These are phyloP conservation scores for Starmera quercuum DNA, from an alignment of 805 yeast genomes.

Conservation along the genomic window DNA sequence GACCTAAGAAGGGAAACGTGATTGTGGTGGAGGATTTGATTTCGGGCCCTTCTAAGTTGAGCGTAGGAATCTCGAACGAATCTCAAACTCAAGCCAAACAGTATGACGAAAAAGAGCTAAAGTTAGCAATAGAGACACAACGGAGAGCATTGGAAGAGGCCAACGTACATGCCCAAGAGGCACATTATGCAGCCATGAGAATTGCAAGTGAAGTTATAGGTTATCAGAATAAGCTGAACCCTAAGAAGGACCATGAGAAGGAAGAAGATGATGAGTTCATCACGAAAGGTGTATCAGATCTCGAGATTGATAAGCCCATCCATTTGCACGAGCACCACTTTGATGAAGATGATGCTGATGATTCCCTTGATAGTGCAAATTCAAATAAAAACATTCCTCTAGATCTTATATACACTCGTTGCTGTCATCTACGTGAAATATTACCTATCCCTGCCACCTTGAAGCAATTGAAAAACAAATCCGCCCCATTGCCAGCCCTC, in stretches of 20 bases:
- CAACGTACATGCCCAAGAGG: slow-evolving; percentile 67
- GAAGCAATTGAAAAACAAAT: slow-evolving; percentile 70
- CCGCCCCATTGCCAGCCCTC: slow-evolving; percentile 64
- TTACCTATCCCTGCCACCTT: slow-evolving; percentile 86
- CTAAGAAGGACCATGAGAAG: slow-evolving; percentile 12
- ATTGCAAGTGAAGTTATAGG: slow-evolving; percentile 58
- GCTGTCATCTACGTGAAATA: slow-evolving; percentile 89
- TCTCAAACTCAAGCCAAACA: slow-evolving; percentile 18
- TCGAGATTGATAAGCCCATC: slow-evolving; percentile 68
- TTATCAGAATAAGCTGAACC: slow-evolving; percentile 24
- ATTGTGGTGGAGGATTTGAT: slow-evolving; percentile 59
- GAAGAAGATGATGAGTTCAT: slow-evolving; percentile 15
- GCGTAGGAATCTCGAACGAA: slow-evolving; percentile 58
- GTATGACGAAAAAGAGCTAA: slow-evolving; percentile 34
- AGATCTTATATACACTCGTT: slow-evolving; percentile 79
- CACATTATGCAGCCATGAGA: slow-evolving; percentile 62
- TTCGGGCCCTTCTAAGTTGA: slow-evolving; percentile 55
- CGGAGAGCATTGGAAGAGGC: slow-evolving; percentile 49
- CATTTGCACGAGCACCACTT: slow-evolving; percentile 54
- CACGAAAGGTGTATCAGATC: slow-evolving; percentile 14
- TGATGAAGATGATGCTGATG: slow-evolving; percentile 21
- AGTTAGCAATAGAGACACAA: slow-evolving; percentile 53
- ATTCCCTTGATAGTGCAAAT: slow-evolving; percentile 1
- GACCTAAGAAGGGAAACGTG: slow-evolving; percentile 75
- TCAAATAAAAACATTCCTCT: slow-evolving; percentile 21